Evolutionary conservation across 1,284 basidiomycete genomes (phyloP).

Genomic region (Cutaneotrichosporon dermatis): DNA sequence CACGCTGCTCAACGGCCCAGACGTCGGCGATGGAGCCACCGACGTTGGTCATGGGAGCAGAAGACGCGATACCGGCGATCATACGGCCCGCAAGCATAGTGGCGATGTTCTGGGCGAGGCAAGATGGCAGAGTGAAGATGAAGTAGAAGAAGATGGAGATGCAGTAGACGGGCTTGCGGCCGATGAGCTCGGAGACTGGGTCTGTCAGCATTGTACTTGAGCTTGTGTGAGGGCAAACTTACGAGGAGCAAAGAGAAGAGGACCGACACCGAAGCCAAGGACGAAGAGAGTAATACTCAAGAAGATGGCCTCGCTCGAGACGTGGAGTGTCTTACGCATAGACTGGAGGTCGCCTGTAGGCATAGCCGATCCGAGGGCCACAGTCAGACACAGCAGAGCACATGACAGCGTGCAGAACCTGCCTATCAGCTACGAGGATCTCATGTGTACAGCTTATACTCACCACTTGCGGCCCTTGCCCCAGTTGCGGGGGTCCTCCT

Average conservation of each 20-base stretch:
- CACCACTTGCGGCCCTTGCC: constrained; percentile 35
- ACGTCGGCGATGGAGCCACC: constrained; percentile 52
- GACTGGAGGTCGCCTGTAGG: constrained; percentile 50
- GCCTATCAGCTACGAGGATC: background rate
- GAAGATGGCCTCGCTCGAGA: constrained; percentile 47
- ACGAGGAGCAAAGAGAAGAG: constrained; percentile 45
- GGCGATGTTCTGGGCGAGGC: constrained; percentile 49
- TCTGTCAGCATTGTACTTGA: no score
- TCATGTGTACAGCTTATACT: background rate
- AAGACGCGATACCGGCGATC: constrained; percentile 50
- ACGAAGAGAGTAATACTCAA: constrained; percentile 52
- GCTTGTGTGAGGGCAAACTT: no score
- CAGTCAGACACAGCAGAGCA: constrained; percentile 34
- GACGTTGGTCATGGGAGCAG: constrained; percentile 52
- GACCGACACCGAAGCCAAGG: constrained; percentile 50
- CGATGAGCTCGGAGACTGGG: constrained; percentile 42
- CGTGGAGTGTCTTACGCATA: constrained; percentile 40
- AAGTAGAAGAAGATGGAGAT: constrained; percentile 49
- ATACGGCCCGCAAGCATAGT: constrained; percentile 51
- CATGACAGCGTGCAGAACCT: constrained; percentile 34
- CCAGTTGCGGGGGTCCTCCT: constrained; percentile 38
- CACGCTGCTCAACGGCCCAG: constrained; percentile 49
- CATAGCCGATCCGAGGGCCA: constrained; percentile 50
- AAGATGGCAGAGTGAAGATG: constrained; percentile 51
- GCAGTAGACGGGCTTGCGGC: constrained; percentile 47